Base-by-base conservation (phyloP, 2,329 filamentous ascomycete species). In the Zymoseptoria crescenta region DNA sequence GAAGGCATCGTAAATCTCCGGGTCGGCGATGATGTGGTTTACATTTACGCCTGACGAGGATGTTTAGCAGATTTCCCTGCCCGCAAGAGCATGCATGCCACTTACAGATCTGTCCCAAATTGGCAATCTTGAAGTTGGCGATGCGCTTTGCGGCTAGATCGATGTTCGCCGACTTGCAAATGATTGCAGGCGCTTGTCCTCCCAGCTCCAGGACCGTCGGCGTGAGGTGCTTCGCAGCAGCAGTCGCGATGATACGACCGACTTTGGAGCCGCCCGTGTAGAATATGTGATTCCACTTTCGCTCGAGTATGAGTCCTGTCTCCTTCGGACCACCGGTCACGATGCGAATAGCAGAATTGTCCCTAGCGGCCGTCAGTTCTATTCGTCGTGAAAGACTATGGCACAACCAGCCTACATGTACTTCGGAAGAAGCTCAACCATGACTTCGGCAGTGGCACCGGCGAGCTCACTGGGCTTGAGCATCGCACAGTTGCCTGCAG, bases 241-340 rank as follows among this genome's bases (percentile, higher is more conserved):
- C 79, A 13, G 80, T 78, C 6, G 83, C 87, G 59, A 95, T 84
- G 68, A 91, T 85, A 30, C 83, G 81, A 2, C 89, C 89, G 0
- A 91, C 83, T 0, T 77, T 74, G 0, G 88, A 89, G 68, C 84
- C 88, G n/a, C 89, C 89, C 0, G 89, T 93, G 66, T 92, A 93
- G 59, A 86, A 88, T 57, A 92, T 79, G 81, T 96, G 96, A 76
- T 93, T 91, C 86, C 91, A 96, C 74, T 91, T 91, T 76, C 92
- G 83, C 59, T 92, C 84, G 24, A 96, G 81, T 49, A 96, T 77
- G 19, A 84, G 84, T 54, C 87, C 88, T 4, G 87, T 90, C 78
- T 96, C 89, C 3, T 86, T 80, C 27, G 95, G 75, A 41, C 79
- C 84, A 61, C 92, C 92, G 72, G 96, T 93, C 66, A 96, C 79